Conservation (phyloP, 192 early-diverging fungal species). For the Backusella westeae region DNA sequence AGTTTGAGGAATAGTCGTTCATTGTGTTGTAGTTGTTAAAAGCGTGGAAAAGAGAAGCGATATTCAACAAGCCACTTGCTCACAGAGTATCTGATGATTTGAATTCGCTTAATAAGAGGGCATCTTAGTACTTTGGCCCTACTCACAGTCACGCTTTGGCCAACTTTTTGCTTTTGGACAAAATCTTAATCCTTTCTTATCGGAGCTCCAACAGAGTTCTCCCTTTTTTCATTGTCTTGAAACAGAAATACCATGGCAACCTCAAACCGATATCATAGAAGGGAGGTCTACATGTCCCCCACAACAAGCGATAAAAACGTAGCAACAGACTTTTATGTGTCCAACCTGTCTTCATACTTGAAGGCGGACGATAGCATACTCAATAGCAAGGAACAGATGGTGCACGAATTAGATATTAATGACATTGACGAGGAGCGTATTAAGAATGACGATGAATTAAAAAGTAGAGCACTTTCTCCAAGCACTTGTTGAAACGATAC, state of each 20-base stretch:
- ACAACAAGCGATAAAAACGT: slow-evolving; percentile 6
- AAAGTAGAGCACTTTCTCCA: background rate
- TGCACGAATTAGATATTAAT: background rate
- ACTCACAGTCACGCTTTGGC: slow-evolving; percentile 1
- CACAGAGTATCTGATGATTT: background rate
- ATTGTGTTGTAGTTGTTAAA: background rate
- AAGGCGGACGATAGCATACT: background rate
- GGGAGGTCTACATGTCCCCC: background rate
- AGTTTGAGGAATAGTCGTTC: background rate
- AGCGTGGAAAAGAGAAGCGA: background rate
- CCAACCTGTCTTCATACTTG: background rate
- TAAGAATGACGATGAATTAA: slow-evolving; percentile 3
- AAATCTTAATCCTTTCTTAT: background rate
- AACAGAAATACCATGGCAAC: background rate
- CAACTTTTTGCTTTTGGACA: background rate
- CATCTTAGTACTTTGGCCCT: background rate
- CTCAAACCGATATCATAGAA: background rate
- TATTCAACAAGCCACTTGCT: background rate
- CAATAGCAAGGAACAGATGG: background rate
- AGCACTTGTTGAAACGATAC: no score
- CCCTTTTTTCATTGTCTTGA: background rate
- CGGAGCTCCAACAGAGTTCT: background rate
- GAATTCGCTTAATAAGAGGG: background rate
- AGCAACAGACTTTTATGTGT: background rate
- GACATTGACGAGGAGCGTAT: slow-evolving; percentile 2